Percentiles rank a stretch among this genome's conserved stretches.
Conservation (phyloP, 148 eudicot genomes). For the Cornus kousa region DNA sequence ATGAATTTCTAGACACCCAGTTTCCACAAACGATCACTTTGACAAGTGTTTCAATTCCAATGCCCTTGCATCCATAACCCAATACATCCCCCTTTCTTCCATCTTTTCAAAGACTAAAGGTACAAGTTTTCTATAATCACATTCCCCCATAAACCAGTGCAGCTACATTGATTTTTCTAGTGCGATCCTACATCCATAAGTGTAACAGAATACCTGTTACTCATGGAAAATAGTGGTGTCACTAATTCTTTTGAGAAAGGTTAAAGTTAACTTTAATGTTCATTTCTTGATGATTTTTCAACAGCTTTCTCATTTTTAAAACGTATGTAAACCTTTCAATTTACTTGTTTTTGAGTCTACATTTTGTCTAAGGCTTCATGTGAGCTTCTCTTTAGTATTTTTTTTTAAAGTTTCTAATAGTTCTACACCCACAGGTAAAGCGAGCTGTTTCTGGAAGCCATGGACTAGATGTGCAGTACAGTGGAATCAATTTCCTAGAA, state of each 20-base stretch:
- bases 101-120: too few relatives aligned
- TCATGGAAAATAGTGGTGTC: not conserved
- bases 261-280: not conserved
- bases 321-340: conserved; percentile 5
- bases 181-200: not conserved
- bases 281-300: not conserved
- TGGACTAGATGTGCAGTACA: conserved; percentile 72
- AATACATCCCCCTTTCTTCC: too few relatives aligned
- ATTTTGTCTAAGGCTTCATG: conserved; percentile 1
- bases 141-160: too few relatives aligned
- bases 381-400: not conserved
- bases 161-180: too few relatives aligned
- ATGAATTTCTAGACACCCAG: too few relatives aligned
- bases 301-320: not conserved
- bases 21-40: too few relatives aligned
- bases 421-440: conserved; percentile 54
- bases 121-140: too few relatives aligned
- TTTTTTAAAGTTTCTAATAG: not conserved
- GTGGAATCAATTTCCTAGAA: conserved; percentile 81
- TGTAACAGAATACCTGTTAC: not conserved
- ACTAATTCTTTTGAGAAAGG: not conserved
- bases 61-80: too few relatives aligned
- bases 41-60: too few relatives aligned
- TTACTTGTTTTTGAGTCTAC: conserved; percentile 3
- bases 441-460: conserved; percentile 67